phyloP scores from a whole-genome alignment of 106 monocot species.

The Platanthera zijinensis region DNA sequence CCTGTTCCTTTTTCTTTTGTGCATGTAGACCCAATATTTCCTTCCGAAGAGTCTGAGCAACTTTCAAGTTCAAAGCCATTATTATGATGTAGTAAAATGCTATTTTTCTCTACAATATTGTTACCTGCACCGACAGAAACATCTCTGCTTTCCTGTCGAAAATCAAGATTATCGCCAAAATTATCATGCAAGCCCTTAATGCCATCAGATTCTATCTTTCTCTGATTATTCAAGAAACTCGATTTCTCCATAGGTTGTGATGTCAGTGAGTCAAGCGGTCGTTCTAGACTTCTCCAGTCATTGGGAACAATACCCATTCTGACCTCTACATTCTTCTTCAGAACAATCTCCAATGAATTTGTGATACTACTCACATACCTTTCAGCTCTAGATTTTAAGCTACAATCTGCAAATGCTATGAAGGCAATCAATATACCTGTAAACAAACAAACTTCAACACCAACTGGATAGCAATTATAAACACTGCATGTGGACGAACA shows the following conservation, averaged over 20 bases:
- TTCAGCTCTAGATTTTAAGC: conserved; percentile 55
- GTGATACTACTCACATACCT: conserved; percentile 74
- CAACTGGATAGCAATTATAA: too few species aligned
- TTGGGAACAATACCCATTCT: conserved; percentile 40
- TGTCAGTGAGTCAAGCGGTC: neutral
- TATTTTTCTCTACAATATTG: too few species aligned
- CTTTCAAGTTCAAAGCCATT: too few species aligned
- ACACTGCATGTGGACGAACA: too few species aligned
- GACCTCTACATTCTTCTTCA: conserved; percentile 50
- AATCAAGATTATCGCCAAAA: conserved; percentile 16
- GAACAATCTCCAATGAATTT: conserved; percentile 66
- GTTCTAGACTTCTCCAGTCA: conserved; percentile 5
- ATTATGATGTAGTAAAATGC: too few species aligned
- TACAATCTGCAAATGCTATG: conserved; percentile 47
- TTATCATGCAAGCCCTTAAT: conserved; percentile 10
- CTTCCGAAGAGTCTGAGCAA: neutral
- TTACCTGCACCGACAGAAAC: too few species aligned
- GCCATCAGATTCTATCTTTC: neutral
- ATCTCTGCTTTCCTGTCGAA: neutral
- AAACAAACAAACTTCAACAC: too few species aligned
- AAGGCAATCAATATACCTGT: conserved; percentile 53
- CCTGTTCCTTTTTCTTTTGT: too few species aligned
- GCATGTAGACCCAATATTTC: too few species aligned
- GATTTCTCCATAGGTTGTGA: conserved; percentile 1
- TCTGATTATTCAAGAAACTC: neutral